These are phyloP conservation scores for Aspergillus puulaauensis DNA, from an alignment of 2,329 filamentous ascomycete species.

Conservation along the genomic window DNA sequence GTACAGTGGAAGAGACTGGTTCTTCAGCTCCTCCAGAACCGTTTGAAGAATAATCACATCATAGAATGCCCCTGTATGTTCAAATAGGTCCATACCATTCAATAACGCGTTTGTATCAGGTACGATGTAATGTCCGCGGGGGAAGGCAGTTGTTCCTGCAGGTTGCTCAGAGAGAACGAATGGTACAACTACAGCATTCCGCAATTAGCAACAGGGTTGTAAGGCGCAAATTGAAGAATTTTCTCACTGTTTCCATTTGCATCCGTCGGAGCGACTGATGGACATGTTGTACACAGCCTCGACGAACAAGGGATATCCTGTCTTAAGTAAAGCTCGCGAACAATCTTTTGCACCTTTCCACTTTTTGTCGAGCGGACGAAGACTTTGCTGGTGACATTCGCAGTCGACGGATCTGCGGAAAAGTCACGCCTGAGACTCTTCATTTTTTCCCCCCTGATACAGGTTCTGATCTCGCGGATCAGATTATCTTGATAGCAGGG, in stretches of 20 bases:
- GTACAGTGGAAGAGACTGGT: constrained; percentile 89
- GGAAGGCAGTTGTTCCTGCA: constrained; percentile 76
- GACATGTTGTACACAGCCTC: constrained; percentile 76
- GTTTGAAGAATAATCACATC: constrained; percentile 97
- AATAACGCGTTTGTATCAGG: constrained; percentile 96
- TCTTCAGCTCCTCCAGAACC: constrained; percentile 92
- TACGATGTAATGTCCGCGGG: constrained; percentile 87
- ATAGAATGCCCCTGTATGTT: constrained; percentile 86
- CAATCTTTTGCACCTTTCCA: constrained; percentile 98
- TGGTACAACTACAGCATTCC: constrained; percentile 60
- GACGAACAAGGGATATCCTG: constrained; percentile 98
- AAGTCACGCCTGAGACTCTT: constrained; percentile 62
- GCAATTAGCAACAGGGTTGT: constrained; percentile 20
- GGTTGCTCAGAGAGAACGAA: constrained; percentile 89
- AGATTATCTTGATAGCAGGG: constrained; percentile 2
- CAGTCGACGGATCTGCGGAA: constrained; percentile 54
- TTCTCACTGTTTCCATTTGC: constrained; percentile 70
- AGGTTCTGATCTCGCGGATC: constrained; percentile 13
- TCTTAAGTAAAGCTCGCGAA: constrained; percentile 91
- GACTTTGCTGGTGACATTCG: constrained; percentile 89
- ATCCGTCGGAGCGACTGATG: constrained; percentile 72
- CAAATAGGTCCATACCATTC: constrained; percentile 95
- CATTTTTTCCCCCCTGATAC: constrained; percentile 42
- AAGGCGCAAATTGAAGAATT: not conserved
- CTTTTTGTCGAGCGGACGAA: constrained; percentile 93